Percentiles rank a stretch among this genome's conserved stretches.
Evolutionary conservation across 2,329 filamentous ascomycete species (phyloP).

Genomic region (Fonsecaea pugnacius): DNA sequence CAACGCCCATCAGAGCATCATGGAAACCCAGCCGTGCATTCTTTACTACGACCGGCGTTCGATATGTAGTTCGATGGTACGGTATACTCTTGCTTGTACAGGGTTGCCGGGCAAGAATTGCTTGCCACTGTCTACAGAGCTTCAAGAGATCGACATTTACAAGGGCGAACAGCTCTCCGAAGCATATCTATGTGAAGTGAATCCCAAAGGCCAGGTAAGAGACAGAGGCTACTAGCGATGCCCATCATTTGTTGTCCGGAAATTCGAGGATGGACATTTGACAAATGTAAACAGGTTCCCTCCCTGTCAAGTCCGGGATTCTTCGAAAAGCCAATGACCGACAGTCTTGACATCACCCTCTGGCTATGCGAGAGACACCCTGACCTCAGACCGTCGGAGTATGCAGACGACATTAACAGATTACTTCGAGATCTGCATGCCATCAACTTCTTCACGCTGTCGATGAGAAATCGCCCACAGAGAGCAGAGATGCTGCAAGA

Average conservation of each 20-base stretch:
- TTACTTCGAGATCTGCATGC: constrained; percentile 18
- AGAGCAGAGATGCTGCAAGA: neutral
- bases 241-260: neutral
- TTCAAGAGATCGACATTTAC: constrained; percentile 8
- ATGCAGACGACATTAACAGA: constrained; percentile 8
- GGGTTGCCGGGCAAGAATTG: neutral
- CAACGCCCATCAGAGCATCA: neutral
- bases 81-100: constrained; percentile 16
- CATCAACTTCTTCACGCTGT: constrained; percentile 21
- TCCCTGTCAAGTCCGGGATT: constrained; percentile 1
- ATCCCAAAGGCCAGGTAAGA: constrained; percentile 24
- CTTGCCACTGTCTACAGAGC: constrained; percentile 1
- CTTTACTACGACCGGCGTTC: constrained; percentile 22
- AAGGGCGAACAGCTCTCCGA: constrained; percentile 17
- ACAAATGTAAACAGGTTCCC: constrained; percentile 4
- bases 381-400: constrained; percentile 4
- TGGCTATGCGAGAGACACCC: constrained; percentile 18
- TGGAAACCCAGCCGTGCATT: constrained; percentile 10
- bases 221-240: no score
- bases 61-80: constrained; percentile 19
- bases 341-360: constrained; percentile 24
- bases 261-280: neutral
- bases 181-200: constrained; percentile 16
- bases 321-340: constrained; percentile 18
- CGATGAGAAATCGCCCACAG: constrained; percentile 4